Evolutionary conservation across 2,329 filamentous ascomycete genomes (phyloP), one percentile per base, ranked within the genome.

Genomic region (Escovopsis sp.): DNA sequence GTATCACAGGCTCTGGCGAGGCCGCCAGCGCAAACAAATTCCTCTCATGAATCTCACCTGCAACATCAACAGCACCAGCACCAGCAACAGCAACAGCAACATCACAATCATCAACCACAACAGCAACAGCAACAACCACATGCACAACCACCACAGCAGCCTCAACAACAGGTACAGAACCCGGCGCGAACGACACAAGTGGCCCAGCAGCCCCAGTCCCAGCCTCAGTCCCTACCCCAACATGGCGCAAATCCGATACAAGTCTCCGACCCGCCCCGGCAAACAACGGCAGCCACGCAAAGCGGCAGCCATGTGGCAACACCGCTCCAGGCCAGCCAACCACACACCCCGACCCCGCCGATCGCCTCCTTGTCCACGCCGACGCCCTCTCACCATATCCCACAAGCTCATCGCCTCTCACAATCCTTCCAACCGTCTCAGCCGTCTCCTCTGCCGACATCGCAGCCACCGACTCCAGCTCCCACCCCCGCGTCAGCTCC

Each of bases 1-100:
- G 50, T 54, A 39, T 42, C 55, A 33, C 51, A 55, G 42, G 46
- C 53, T 30, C 52, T 53, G 36, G 52, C 54, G 41, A 39, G 53
- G 39, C 48, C 54, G 39, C 50, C 54, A 37, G 46, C 55, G 38
- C 55, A n/a, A n/a, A n/a, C n/a, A 61, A 40, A 43, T 57, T 40
- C 51, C 57, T 38, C 55, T 53, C 39, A 42, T 9, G 46, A 41
- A 26, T 11, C 42, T 34, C 36, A 46, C 38, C 51, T 52, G 12
- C 48, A 52, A 26, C 38, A 49, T 15, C 49, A 41, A 26, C 48
- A 52, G 26, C 41, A 48, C 28, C 46, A 43, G 11, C 52, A 46
- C 33, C 50, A 49, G 23, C 12, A 18, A 6, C 36, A 46, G 9
- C 51, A 49, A 33, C 48, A 49, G 7, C 44, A 41, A 36, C 38